Base-by-base conservation (phyloP, 148 eudicot genomes). In the Nepenthes gracilis region DNA sequence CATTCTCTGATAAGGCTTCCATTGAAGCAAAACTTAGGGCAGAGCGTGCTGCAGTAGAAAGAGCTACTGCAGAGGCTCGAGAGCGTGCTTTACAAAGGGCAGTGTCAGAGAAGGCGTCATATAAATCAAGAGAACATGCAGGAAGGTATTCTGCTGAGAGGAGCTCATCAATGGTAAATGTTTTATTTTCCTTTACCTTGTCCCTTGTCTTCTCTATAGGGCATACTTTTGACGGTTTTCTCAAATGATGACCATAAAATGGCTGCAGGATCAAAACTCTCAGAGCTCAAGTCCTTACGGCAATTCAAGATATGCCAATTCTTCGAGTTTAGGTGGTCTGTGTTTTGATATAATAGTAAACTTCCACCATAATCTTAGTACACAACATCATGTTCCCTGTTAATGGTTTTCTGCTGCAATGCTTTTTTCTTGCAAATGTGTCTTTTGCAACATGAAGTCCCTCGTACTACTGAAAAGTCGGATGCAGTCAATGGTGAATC, bases 31-130 rank as follows among this genome's bases (percentile, higher is more conserved):
- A 85, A 72, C 86, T 82, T 55, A 84, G 73, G 73, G 81, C 86
- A 32, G 95, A 94, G 74, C 95, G 99, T 15, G 99, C 97, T 75
- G 97, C 97, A 43, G 99, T 94, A 36, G 99, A 94, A 71, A 74
- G 97, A 75, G 99, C 95, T 11, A 85, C 89, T 53, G 78, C 82
- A 35, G 99, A 94, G 82, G 99, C 99, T 76, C 81, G 97, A 65
- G 92, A 86, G 67, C 99, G 99, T 63, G 99, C 99, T 55, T 70
- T 89, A 57, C 90, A 83, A 63, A 89, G 81, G 77, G 83, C 95
- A 50, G 59, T 81, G 70, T 86, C 92, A n/a, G 91, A 82, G 68
- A 88, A 88, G 60, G 63, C 60, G 63, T 63, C 70, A 58, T 71
- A 56, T 35, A 83, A 77, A 58, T 65, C 72, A 55, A 72, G 73